Conservation (phyloP, 257 asterid genomes). For the Solanum tarijense region DNA sequence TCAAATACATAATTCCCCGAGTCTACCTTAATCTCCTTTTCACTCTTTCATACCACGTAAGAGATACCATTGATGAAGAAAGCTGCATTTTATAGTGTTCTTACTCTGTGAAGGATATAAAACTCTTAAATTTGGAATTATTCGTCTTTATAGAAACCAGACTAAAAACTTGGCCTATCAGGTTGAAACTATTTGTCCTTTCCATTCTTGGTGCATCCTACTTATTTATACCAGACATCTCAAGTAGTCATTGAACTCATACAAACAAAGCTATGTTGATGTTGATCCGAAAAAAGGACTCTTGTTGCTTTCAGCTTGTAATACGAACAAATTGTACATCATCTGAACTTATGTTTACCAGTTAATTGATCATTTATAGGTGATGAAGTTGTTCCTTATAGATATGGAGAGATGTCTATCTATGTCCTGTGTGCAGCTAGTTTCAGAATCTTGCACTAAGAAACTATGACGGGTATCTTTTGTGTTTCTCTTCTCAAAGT, state of each 20-base stretch:
- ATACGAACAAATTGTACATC: neutral
- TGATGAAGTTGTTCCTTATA: conserved; percentile 71
- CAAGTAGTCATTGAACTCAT: neutral
- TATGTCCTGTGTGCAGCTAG: conserved; percentile 61
- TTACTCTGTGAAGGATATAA: neutral
- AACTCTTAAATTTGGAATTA: neutral
- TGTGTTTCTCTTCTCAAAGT: neutral
- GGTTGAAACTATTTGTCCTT: neutral
- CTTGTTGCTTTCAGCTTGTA: neutral
- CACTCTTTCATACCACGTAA: neutral
- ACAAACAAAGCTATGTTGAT: neutral
- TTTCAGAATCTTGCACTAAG: conserved; percentile 49
- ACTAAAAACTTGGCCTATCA: neutral
- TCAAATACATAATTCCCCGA: neutral
- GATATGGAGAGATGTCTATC: conserved; percentile 61
- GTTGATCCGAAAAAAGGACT: neutral
- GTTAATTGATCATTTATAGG: conserved; percentile 24
- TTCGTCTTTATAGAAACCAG: neutral
- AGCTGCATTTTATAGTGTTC: neutral
- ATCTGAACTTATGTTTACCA: neutral
- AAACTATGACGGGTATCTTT: conserved; percentile 52
- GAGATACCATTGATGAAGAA: neutral
- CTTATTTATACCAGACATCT: neutral
- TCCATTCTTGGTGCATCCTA: neutral
- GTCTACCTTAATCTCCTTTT: neutral